These are phyloP conservation scores for Phytopythium cucurbitacearum DNA, from an alignment of 352 stramenopile species.

Conservation along the genomic window DNA sequence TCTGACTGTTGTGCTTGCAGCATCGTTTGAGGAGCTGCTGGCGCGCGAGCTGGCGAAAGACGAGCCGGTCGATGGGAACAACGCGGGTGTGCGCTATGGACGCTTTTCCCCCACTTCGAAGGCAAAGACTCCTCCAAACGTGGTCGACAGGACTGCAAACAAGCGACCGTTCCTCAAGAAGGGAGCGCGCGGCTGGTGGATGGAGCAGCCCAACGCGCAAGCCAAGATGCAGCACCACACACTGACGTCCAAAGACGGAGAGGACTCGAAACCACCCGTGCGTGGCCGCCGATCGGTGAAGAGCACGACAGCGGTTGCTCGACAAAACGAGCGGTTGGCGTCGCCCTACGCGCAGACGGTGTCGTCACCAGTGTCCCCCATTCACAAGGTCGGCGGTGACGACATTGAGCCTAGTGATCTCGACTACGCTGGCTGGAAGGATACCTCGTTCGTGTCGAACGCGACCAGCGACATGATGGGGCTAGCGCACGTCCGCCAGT, in stretches of 20 bases:
- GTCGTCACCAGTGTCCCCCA: constrained; percentile 14
- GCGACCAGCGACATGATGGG: constrained; percentile 55
- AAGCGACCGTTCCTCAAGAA: constrained; percentile 73
- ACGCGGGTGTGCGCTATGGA: background rate
- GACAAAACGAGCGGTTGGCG: background rate
- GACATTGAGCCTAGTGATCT: background rate
- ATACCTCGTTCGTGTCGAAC: constrained; percentile 20
- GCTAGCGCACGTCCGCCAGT: constrained; percentile 29
- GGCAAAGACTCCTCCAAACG: background rate
- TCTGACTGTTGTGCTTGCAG: constrained; percentile 13
- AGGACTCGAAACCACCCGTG: constrained; percentile 7
- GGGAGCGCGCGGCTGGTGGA: constrained; percentile 83
- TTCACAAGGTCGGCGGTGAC: constrained; percentile 2
- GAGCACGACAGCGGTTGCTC: background rate
- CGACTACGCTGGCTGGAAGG: constrained; percentile 13
- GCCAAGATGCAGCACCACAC: constrained; percentile 56
- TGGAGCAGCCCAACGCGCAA: constrained; percentile 47
- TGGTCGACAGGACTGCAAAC: background rate
- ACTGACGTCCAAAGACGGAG: constrained; percentile 43
- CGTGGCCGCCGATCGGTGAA: background rate
- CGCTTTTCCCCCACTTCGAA: background rate
- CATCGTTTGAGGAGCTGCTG: constrained; percentile 67
- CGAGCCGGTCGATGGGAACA: constrained; percentile 5
- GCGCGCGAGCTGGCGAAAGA: constrained; percentile 55
- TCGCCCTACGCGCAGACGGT: constrained; percentile 7